A percentile compares a stretch with the other conserved stretches of the same genome.
Evolutionary conservation across 2,329 filamentous ascomycete species (phyloP).

Genomic region (Sporothrix globosa): DNA sequence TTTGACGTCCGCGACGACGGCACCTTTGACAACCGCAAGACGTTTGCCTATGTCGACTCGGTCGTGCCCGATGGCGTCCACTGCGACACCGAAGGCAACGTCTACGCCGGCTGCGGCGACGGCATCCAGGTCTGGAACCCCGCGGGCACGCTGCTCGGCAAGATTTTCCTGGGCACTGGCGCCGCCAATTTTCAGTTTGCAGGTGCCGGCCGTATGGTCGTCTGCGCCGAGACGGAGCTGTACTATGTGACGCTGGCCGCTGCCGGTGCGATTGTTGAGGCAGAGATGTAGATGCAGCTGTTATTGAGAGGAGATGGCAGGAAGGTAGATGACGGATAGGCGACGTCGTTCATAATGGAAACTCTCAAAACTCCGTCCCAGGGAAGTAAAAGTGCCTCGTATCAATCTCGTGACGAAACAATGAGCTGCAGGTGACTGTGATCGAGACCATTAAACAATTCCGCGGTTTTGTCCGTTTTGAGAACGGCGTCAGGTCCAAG

Average conservation of each 20-base stretch:
- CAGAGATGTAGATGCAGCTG: slow-evolving; percentile 11
- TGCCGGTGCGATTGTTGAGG: slow-evolving; percentile 35
- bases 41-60: slow-evolving; percentile 59
- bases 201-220: slow-evolving; percentile 48
- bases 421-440: neutral
- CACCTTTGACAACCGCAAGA: slow-evolving; percentile 52
- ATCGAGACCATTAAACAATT: neutral
- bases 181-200: slow-evolving; percentile 57
- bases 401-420: too few relatives aligned
- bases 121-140: slow-evolving; percentile 56
- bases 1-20: slow-evolving; percentile 52
- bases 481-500: neutral
- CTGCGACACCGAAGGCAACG: slow-evolving; percentile 57
- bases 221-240: slow-evolving; percentile 48
- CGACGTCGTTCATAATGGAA: too few relatives aligned
- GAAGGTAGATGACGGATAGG: too few relatives aligned
- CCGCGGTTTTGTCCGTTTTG: slow-evolving; percentile 6
- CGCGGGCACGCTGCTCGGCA: slow-evolving; percentile 56
- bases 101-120: slow-evolving; percentile 57
- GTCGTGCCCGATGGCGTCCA: slow-evolving; percentile 65
- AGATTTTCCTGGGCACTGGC: slow-evolving; percentile 55
- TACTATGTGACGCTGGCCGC: slow-evolving; percentile 46
- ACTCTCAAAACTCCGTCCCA: too few relatives aligned
- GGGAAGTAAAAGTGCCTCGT: too few relatives aligned
- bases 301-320: too few relatives aligned